Conservation (phyloP, 495 filamentous ascomycete genomes). For the Hypomontagnella monticulosa region DNA sequence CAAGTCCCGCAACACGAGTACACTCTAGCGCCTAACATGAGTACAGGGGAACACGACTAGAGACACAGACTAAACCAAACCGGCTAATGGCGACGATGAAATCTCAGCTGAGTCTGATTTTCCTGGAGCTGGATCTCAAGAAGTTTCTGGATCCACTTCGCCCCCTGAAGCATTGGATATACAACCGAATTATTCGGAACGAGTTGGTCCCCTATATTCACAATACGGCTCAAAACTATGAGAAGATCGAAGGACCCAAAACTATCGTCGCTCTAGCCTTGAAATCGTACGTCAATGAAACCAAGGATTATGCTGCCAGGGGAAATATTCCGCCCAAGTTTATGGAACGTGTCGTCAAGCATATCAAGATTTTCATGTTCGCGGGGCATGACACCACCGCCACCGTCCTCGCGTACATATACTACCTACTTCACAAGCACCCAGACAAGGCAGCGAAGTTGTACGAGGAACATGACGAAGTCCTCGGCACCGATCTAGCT, state of each 20-base stretch:
- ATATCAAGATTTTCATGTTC: conserved; percentile 54
- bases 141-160: conserved; percentile 22
- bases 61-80: conserved; percentile 30
- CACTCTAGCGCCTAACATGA: not conserved
- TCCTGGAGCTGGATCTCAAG: conserved; percentile 24
- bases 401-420: conserved; percentile 50
- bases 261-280: conserved; percentile 37
- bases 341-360: conserved; percentile 34
- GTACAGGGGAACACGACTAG: conserved; percentile 26
- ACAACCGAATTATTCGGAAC: conserved; percentile 32
- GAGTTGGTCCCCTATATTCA: conserved; percentile 27
- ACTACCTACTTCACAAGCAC: conserved; percentile 49
- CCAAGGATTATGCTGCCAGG: conserved; percentile 5
- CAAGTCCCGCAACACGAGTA: conserved; percentile 1
- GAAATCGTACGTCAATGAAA: conserved; percentile 38
- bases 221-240: conserved; percentile 32
- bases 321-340: conserved; percentile 34
- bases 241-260: conserved; percentile 38
- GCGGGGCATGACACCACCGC: conserved; percentile 60
- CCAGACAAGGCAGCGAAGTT: conserved; percentile 47
- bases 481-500: conserved; percentile 45
- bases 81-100: conserved; percentile 33
- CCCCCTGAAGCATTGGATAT: conserved; percentile 20
- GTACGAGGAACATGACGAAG: conserved; percentile 53
- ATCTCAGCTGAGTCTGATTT: conserved; percentile 32